Evolutionary conservation across 495 filamentous ascomycete genomes (phyloP).

Genomic region (Neurospora tetrasperma): DNA sequence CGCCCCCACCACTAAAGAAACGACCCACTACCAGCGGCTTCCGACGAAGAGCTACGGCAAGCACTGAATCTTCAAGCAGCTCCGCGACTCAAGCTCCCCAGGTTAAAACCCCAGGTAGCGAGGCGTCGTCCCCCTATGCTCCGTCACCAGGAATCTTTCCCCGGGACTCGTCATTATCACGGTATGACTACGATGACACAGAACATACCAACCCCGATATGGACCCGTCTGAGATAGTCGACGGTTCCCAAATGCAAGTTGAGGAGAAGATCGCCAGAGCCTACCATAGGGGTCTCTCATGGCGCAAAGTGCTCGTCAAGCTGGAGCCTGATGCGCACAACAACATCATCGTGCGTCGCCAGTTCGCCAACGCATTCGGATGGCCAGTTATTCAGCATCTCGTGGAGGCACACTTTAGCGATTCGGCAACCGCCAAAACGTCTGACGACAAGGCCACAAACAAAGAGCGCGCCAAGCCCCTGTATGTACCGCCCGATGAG

Average conservation of each 20-base stretch:
- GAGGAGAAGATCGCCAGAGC: slow-evolving; percentile 97
- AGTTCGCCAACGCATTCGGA: slow-evolving; percentile 94
- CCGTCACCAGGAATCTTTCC: slow-evolving; percentile 9
- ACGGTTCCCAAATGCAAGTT: slow-evolving; percentile 61
- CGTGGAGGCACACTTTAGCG: slow-evolving; percentile 83
- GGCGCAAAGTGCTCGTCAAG: slow-evolving; percentile 92
- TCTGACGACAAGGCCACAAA: slow-evolving; percentile 44
- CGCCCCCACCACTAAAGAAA: slow-evolving; percentile 61
- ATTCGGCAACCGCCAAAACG: slow-evolving; percentile 47
- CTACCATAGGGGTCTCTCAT: slow-evolving; percentile 80
- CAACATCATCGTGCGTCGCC: slow-evolving; percentile 90
- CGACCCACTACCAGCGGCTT: slow-evolving; percentile 31
- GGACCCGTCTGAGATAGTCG: slow-evolving; percentile 36
- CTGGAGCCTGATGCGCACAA: slow-evolving; percentile 97
- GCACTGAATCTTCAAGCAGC: slow-evolving; percentile 2
- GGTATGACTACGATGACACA: slow-evolving; percentile 30
- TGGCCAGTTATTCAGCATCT: slow-evolving; percentile 95
- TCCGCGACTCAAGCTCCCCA: neutral
- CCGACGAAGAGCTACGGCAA: slow-evolving; percentile 18
- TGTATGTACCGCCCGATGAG: slow-evolving; percentile 24
- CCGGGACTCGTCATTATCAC: slow-evolving; percentile 22
- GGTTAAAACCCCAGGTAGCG: slow-evolving; percentile 4
- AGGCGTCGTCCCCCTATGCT: slow-evolving; percentile 6
- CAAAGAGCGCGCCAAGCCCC: slow-evolving; percentile 31
- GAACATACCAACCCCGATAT: slow-evolving; percentile 25